These are phyloP conservation scores for Apiotrichum veenhuisii DNA, from an alignment of 1,284 basidiomycete genomes.

Conservation along the genomic window DNA sequence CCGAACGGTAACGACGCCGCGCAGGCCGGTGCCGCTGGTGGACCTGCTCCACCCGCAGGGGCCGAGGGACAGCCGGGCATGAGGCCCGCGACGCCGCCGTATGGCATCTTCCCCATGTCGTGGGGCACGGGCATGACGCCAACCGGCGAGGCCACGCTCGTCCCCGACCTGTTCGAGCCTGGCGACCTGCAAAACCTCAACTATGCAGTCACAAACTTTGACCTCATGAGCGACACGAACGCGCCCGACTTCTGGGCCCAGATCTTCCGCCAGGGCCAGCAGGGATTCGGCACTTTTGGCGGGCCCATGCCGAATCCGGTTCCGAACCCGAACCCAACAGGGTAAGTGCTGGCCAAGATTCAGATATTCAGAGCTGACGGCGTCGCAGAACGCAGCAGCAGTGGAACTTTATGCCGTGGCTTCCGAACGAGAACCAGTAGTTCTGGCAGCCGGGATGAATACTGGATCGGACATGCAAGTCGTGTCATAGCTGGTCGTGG, in stretches of 20 bases:
- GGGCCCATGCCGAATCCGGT: neutral
- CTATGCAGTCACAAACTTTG: constrained; percentile 21
- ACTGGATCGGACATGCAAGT: too few species aligned
- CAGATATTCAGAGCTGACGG: neutral
- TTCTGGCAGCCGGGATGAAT: too few species aligned
- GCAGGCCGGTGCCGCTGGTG: too few species aligned
- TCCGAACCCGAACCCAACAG: neutral
- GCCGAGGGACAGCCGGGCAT: neutral
- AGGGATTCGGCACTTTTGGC: constrained; percentile 8
- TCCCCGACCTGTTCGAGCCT: constrained; percentile 17
- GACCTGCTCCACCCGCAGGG: too few species aligned
- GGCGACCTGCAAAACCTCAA: constrained; percentile 19
- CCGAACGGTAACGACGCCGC: too few species aligned
- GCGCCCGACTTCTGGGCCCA: constrained; percentile 15
- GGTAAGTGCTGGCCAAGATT: too few species aligned
- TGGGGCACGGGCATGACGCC: constrained; percentile 7
- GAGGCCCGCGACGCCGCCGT: constrained; percentile 12
- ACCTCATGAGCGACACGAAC: constrained; percentile 16
- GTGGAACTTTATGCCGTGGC: constrained; percentile 15
- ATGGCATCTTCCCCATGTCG: constrained; percentile 1
- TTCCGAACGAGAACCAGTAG: constrained; percentile 2
- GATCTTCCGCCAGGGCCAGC: constrained; percentile 11
- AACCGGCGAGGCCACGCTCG: constrained; percentile 4
- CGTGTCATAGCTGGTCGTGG: too few species aligned
- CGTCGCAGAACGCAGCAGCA: constrained; percentile 2